A percentile compares a stretch with the other conserved stretches of the same genome.
Evolutionary conservation across 2,329 filamentous ascomycete genomes (phyloP).

Genomic region (Periconia digitata): DNA sequence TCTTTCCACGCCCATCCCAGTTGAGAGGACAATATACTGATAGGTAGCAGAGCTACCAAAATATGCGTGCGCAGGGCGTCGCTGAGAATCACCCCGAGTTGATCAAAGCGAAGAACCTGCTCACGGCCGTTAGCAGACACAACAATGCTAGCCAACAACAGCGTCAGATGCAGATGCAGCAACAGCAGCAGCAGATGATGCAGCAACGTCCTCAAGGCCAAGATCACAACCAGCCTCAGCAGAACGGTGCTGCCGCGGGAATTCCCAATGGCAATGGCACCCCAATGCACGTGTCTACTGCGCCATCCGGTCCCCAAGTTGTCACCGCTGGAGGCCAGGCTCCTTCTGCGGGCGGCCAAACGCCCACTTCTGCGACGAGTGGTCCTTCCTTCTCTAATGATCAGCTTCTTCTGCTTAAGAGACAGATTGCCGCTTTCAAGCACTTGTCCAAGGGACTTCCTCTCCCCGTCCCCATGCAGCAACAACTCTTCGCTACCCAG

Average conservation of each 20-base stretch:
- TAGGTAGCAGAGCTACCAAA: constrained; percentile 72
- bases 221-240: constrained; percentile 50
- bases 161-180: constrained; percentile 45
- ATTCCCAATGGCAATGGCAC: constrained; percentile 50
- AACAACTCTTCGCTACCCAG: constrained; percentile 76
- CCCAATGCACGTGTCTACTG: constrained; percentile 21
- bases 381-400: constrained; percentile 53
- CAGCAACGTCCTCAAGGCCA: constrained; percentile 58
- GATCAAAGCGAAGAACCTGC: constrained; percentile 76
- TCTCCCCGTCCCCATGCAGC: constrained; percentile 76
- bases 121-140: constrained; percentile 69
- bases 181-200: constrained; percentile 53
- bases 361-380: constrained; percentile 32
- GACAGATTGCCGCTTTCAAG: constrained; percentile 91
- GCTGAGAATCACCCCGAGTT: constrained; percentile 83
- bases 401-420: constrained; percentile 75
- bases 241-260: constrained; percentile 48
- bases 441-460: constrained; percentile 83
- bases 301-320: constrained; percentile 24
- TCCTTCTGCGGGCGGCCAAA: constrained; percentile 44
- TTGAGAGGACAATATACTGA: constrained; percentile 35
- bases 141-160: constrained; percentile 50
- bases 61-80: constrained; percentile 85
- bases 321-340: constrained; percentile 27
- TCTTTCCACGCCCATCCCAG: constrained; percentile 3